phyloP scores from a whole-genome alignment of 768 basidiomycete species.

The Erythrobasidium yunnanense region DNA sequence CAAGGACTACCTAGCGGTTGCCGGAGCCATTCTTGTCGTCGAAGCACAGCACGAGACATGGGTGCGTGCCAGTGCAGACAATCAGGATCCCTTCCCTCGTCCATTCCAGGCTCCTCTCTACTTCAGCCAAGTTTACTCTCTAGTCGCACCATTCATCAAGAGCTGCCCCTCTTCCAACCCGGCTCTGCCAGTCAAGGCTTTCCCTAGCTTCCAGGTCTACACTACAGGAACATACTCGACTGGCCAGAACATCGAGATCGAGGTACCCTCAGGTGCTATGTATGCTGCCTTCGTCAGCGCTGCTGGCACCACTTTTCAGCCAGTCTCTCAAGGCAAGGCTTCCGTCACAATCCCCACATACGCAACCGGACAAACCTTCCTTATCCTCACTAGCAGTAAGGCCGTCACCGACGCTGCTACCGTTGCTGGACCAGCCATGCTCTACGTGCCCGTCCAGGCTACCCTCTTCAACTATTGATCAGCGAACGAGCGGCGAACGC shows the following conservation, averaged over 20 bases:
- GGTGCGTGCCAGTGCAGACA: constrained; percentile 49
- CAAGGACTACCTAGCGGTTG: constrained; percentile 48
- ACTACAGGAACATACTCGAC: constrained; percentile 38
- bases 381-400: constrained; percentile 35
- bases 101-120: constrained; percentile 49
- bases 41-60: constrained; percentile 51
- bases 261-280: constrained; percentile 35
- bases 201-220: constrained; percentile 47
- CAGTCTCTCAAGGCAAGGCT: constrained; percentile 43
- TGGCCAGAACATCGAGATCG: constrained; percentile 38
- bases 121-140: constrained; percentile 43
- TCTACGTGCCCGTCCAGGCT: constrained; percentile 10
- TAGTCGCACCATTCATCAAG: constrained; percentile 45
- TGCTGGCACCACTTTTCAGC: constrained; percentile 39
- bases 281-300: constrained; percentile 51
- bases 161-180: constrained; percentile 52
- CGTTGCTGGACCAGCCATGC: constrained; percentile 24
- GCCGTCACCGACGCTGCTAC: constrained; percentile 3
- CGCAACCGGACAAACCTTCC: constrained; percentile 33
- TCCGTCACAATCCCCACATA: constrained; percentile 35
- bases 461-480: constrained; percentile 1
- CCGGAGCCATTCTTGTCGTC: constrained; percentile 54
- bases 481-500: neutral
- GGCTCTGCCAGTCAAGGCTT: constrained; percentile 48
- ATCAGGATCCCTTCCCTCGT: constrained; percentile 51